Evolutionary conservation across 148 eudicot genomes (phyloP), one percentile per base, ranked within the genome.

Genomic region (Fagopyrum tataricum): DNA sequence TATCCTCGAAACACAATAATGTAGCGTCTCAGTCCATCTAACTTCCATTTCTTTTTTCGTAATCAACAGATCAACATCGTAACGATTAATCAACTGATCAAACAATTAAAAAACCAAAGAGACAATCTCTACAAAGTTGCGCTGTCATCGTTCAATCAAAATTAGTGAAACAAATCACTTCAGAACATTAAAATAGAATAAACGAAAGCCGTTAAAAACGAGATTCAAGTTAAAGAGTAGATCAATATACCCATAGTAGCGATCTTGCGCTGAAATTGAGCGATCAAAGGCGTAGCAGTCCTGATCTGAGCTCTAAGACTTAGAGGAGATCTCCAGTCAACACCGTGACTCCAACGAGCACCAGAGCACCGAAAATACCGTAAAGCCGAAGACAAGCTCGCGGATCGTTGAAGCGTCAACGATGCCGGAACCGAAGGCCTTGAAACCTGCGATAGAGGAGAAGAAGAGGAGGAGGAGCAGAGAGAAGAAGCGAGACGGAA

Each of bases 241-340:
- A 55, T 55, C 11, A 55, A 18, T 9, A 78, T 91, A 93, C 97
- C 97, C 95, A 89, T 91, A 53, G 95, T 80, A 73, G 97, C 85
- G 86, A 91, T 72, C 67, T 72, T 89, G 37, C 91, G 89, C 53
- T 90, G 80, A 69, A 92, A 84, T 0, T 71, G 89, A 78, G 86
- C 86, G 62, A 90, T 74, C 47, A 89, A 82, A 67, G 97, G 82
- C 52, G 87, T 9, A 23, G 84, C 56, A 24, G 82, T 24, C 64
- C 89, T 78, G 81, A 88, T 82, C 85, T 86, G 92, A 83, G 97
- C 83, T 51, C 84, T 79, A 21, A 84, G 75, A 73, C 79, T 58
- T 66, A 79, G 75, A 72, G 87, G 83, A 2, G 92, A 89, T 79
- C 90, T 72, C 90, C 87, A 88, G 44, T 80, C 83, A 74, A 77